A percentile compares a stretch with the other conserved stretches of the same genome.
These are phyloP conservation scores for Oryza meyeriana DNA, from an alignment of 176 grass and related monocot genomes.

Conservation along the genomic window DNA sequence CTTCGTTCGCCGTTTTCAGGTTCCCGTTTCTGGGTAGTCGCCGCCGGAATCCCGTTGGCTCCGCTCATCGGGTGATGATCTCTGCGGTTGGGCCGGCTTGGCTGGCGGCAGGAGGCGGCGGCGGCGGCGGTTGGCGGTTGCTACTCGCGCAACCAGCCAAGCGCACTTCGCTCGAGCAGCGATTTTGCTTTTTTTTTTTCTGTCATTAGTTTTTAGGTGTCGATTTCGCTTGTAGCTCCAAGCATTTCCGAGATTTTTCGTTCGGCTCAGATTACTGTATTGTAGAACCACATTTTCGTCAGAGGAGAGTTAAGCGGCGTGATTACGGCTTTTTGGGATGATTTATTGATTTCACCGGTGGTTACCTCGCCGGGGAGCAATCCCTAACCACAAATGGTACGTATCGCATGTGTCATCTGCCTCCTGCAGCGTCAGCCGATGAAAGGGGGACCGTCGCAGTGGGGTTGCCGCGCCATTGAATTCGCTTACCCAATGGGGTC, in stretches of 20 bases:
- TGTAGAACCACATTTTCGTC: not conserved
- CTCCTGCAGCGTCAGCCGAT: not conserved
- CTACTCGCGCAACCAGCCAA: not conserved
- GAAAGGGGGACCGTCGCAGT: not conserved
- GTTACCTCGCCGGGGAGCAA: not conserved
- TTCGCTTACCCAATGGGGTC: conserved; percentile 30
- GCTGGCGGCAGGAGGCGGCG: not conserved
- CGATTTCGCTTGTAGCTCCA: not conserved
- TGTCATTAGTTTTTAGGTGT: no score
- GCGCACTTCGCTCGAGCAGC: not conserved
- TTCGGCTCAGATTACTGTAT: not conserved
- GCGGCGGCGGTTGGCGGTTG: not conserved
- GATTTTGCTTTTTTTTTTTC: not conserved
- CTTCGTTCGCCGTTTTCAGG: not conserved
- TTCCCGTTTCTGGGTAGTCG: not conserved
- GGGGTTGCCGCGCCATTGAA: conserved; percentile 40
- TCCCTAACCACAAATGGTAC: not conserved
- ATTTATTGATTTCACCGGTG: not conserved
- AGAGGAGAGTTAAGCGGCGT: no score
- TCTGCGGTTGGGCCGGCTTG: not conserved
- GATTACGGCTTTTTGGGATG: not conserved
- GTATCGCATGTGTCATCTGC: not conserved
- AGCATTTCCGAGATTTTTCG: not conserved
- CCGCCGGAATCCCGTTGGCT: not conserved
- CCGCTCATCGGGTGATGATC: not conserved